phyloP scores from a whole-genome alignment of 2,329 filamentous ascomycete genomes.

The Clonostachys chloroleuca region DNA sequence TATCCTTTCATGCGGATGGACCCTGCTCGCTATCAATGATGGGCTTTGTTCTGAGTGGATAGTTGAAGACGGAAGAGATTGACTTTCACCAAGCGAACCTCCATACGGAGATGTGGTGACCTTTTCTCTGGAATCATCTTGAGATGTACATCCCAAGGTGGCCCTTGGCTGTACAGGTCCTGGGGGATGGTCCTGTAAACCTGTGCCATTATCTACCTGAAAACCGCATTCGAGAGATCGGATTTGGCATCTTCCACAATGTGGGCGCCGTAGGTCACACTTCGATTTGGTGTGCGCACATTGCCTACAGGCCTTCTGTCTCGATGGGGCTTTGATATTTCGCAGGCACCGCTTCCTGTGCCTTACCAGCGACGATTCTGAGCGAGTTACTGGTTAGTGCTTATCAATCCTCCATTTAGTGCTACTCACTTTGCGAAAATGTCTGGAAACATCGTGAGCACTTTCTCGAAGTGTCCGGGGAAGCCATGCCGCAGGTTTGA shows the following conservation, averaged over 20 bases:
- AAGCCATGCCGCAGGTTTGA: no score
- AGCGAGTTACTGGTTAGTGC: no score
- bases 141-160: not conserved
- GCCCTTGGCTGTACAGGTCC: not conserved
- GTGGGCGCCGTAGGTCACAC: constrained; percentile 1
- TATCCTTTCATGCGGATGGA: no score
- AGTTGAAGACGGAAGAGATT: not conserved
- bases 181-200: not conserved
- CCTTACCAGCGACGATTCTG: constrained; percentile 2
- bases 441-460: no score
- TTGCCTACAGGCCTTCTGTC: constrained; percentile 1
- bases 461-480: no score
- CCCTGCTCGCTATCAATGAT: no score
- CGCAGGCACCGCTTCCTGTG: constrained; percentile 1
- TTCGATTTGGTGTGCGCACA: constrained; percentile 1
- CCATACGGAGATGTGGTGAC: not conserved
- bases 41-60: no score
- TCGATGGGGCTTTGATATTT: not conserved
- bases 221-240: not conserved
- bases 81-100: not conserved
- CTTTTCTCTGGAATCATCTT: not conserved
- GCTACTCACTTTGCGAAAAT: no score
- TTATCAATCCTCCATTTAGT: no score
- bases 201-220: not conserved
- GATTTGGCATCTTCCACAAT: not conserved